Conservation (phyloP, 129 eudicot genomes). For the Logfia minima region DNA sequence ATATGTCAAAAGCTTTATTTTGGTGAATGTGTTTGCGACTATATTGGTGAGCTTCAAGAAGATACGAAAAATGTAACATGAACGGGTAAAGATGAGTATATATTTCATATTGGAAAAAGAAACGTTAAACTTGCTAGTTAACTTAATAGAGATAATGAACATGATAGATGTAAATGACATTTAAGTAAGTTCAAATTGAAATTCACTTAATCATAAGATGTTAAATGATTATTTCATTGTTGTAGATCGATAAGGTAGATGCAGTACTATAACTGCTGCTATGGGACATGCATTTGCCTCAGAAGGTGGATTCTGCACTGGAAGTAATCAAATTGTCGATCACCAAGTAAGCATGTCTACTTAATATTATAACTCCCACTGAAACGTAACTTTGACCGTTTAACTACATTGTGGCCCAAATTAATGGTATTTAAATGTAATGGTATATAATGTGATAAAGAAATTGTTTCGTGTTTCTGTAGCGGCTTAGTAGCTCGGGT, state of each 20-base stretch:
- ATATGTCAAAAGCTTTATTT: too few relatives aligned
- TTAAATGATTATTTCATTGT: constrained; percentile 9
- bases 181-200: too few relatives aligned
- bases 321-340: constrained; percentile 84
- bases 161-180: too few relatives aligned
- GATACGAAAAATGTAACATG: too few relatives aligned
- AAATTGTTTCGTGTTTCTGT: constrained; percentile 21
- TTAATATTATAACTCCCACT: constrained; percentile 26
- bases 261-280: constrained; percentile 87
- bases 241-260: constrained; percentile 86
- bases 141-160: too few relatives aligned
- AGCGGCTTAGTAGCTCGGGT: constrained; percentile 98
- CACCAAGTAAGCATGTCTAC: constrained; percentile 67
- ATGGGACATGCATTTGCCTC: constrained; percentile 95
- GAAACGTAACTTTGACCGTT: neutral
- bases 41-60: too few relatives aligned
- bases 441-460: neutral
- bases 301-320: constrained; percentile 98
- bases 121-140: too few relatives aligned
- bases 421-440: neutral
- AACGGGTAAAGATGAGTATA: too few relatives aligned
- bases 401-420: neutral
- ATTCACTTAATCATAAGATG: too few relatives aligned
- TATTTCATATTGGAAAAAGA: too few relatives aligned
- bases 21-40: too few relatives aligned